Evolutionary conservation across 371 early-diverging fungal species (phyloP), one percentile per base, ranked within the genome.

Genomic region (Rhizopus stolonifer): DNA sequence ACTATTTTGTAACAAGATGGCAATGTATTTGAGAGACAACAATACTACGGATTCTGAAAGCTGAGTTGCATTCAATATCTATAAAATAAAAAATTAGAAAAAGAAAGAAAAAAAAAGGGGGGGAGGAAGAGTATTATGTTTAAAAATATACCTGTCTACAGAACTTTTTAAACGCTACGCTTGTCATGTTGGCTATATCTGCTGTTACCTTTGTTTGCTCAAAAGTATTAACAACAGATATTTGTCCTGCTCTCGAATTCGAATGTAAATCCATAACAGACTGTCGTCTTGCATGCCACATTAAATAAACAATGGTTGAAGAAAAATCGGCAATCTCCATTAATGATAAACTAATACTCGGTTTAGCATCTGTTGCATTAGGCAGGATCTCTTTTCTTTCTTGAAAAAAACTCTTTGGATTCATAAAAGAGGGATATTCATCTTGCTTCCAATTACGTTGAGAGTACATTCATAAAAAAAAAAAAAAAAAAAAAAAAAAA

Each of bases 31-130:
- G n/a, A 85, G 42, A 0, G 85, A 72, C 6, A 85, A 54, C 0
- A 82, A 54, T 11, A 84, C 77, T 0, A 81, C 85, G 0, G 83
- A 81, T 32, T 78, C 80, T 6, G 85, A 84, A n/a, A 84, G 65
- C 54, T 82, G 83, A 9, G 83, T 84, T 10, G 85, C 82, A 10
- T 61, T 67, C 14, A 83, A 60, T 24, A 83, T 72, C 71, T 70
- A 52, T 23, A 40, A n/a, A 43, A 21, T 25, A 26, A 21, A 21
- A 21, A 22, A 21, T 15, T 15, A 38, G 31, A n/a, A n/a, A n/a
- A n/a, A n/a, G n/a, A n/a, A n/a, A n/a, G n/a, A n/a, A n/a, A n/a
- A n/a, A n/a, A n/a, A n/a, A n/a, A n/a, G n/a, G n/a, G n/a, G n/a
- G n/a, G n/a, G n/a, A n/a, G n/a, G n/a, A n/a, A n/a, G n/a, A n/a